Evolutionary conservation across 2,329 filamentous ascomycete genomes (phyloP).

Genomic region (Hortaea werneckii): DNA sequence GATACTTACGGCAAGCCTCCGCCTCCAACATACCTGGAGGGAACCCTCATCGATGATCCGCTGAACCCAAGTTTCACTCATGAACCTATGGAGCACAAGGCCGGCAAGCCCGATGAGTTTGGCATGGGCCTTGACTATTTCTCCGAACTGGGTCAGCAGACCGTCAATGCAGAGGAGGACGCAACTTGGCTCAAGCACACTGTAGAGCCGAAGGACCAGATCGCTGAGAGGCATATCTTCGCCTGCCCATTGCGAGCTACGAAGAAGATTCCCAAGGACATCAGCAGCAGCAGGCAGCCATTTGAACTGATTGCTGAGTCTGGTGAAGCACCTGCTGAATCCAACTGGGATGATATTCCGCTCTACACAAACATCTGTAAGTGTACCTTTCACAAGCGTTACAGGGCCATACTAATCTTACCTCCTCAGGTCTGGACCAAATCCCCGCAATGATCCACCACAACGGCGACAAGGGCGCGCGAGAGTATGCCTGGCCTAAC

Average conservation of each 20-base stretch:
- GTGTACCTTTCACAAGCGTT: neutral
- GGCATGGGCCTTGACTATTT: slow-evolving; percentile 13
- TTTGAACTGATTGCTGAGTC: neutral
- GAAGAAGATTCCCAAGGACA: neutral
- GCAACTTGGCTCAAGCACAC: slow-evolving; percentile 8
- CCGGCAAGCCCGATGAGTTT: slow-evolving; percentile 12
- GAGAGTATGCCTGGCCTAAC: slow-evolving; percentile 7
- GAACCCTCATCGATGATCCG: slow-evolving; percentile 6
- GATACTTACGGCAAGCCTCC: slow-evolving; percentile 5
- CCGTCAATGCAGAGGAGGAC: slow-evolving; percentile 8
- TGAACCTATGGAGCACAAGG: slow-evolving; percentile 3
- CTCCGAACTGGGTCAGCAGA: slow-evolving; percentile 7
- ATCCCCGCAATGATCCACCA: slow-evolving; percentile 15
- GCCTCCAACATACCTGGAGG: slow-evolving; percentile 3
- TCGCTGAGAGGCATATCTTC: neutral
- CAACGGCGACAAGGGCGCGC: slow-evolving; percentile 10
- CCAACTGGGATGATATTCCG: neutral
- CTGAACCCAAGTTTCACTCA: slow-evolving; percentile 9
- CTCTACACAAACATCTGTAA: neutral
- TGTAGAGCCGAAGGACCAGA: slow-evolving; percentile 3
- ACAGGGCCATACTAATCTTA: too few relatives aligned
- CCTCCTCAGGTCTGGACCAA: slow-evolving; percentile 2
- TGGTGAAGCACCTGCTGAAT: neutral
- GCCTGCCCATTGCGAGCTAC: neutral
- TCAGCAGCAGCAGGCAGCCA: neutral